Conservation (phyloP, 805 yeast genomes). For the Suhomyces kilbournensis region DNA sequence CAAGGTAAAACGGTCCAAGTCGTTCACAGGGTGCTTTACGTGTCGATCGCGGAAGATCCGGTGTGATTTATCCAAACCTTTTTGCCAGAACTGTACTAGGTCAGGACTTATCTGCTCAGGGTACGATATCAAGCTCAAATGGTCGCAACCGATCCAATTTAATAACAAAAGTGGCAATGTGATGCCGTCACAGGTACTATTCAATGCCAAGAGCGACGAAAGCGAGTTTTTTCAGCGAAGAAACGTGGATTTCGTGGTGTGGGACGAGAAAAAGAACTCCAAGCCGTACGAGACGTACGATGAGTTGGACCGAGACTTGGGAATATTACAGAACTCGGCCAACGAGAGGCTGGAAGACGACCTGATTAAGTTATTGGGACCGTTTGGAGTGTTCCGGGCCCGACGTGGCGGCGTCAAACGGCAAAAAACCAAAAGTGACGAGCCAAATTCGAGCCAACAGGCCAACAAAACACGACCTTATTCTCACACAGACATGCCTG, state of each 20-base stretch:
- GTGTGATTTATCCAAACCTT: conserved; percentile 72
- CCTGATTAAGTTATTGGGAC: conserved; percentile 61
- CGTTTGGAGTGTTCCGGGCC: conserved; percentile 69
- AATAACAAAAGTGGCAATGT: conserved; percentile 25
- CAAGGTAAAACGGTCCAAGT: conserved; percentile 42
- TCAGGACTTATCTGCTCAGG: conserved; percentile 75
- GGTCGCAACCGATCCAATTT: conserved; percentile 57
- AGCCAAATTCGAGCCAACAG: background rate
- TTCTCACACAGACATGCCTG: background rate
- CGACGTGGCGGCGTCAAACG: background rate
- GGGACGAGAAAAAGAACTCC: conserved; percentile 50
- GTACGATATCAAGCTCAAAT: conserved; percentile 73
- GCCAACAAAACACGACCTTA: too few species aligned
- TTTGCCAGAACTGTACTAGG: conserved; percentile 67
- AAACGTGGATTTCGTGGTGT: conserved; percentile 69
- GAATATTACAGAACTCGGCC: conserved; percentile 48
- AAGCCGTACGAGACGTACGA: conserved; percentile 66
- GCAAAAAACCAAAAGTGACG: background rate
- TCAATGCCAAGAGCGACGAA: conserved; percentile 19
- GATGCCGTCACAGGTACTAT: conserved; percentile 28
- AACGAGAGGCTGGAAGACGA: conserved; percentile 31
- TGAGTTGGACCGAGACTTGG: conserved; percentile 74
- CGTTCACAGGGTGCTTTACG: conserved; percentile 87
- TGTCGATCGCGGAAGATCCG: conserved; percentile 78
- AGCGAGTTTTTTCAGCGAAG: conserved; percentile 63